Conservation (phyloP, 257 asterid species). For the Echites panduratus region DNA sequence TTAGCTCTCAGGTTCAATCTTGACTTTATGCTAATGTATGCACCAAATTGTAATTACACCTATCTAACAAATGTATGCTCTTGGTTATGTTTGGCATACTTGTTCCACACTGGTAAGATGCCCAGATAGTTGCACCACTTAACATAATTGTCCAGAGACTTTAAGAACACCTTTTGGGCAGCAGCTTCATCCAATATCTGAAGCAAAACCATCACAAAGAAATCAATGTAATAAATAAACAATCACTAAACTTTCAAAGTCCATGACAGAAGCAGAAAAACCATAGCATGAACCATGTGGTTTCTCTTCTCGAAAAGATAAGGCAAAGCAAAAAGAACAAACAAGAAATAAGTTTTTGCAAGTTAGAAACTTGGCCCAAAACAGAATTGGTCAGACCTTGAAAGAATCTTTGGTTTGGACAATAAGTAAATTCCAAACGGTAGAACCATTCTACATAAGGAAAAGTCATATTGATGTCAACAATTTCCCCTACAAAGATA, state of each 20-base stretch:
- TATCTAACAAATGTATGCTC: neutral
- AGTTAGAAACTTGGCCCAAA: neutral
- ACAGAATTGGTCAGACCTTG: neutral
- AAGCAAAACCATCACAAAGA: constrained; percentile 23
- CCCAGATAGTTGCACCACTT: constrained; percentile 90
- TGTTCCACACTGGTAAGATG: constrained; percentile 87
- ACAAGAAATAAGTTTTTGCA: neutral
- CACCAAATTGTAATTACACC: neutral
- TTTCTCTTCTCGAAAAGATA: too few relatives aligned
- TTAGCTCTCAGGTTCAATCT: constrained; percentile 7
- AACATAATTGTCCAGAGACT: constrained; percentile 91
- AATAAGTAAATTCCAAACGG: neutral
- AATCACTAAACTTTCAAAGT: too few relatives aligned
- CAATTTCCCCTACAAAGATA: neutral
- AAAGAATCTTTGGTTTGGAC: neutral
- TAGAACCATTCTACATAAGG: neutral
- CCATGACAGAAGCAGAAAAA: too few relatives aligned
- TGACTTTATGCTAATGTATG: neutral
- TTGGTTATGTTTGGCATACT: constrained; percentile 42
- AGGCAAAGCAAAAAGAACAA: too few relatives aligned
- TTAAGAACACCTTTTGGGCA: constrained; percentile 72
- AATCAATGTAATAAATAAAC: constrained; percentile 1
- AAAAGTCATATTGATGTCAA: neutral
- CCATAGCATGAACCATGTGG: too few relatives aligned
- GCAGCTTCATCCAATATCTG: constrained; percentile 98